phyloP scores from a whole-genome alignment of 139 green algal genomes.

The Auxenochlorella pyrenoidosa region DNA sequence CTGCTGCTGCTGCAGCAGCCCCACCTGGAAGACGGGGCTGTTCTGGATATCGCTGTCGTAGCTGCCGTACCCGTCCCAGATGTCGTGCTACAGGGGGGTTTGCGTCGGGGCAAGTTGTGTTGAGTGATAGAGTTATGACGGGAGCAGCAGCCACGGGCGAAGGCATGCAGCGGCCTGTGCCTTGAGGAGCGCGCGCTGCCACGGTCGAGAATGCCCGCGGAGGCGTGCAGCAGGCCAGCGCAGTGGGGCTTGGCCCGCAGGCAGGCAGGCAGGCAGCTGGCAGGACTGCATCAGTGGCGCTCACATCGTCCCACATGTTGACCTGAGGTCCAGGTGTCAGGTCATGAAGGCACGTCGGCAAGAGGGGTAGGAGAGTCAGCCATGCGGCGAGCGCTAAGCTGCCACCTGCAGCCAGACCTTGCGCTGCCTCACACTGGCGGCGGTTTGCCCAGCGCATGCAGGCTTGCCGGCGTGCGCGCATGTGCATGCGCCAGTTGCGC shows the following conservation, averaged over 20 bases:
- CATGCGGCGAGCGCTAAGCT: no score
- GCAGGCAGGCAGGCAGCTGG: background rate
- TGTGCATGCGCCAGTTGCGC: background rate
- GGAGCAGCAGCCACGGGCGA: no score
- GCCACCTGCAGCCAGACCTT: no score
- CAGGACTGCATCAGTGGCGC: background rate
- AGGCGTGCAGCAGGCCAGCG: background rate
- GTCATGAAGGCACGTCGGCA: background rate
- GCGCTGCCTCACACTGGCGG: no score
- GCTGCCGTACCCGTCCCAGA: slow-evolving; percentile 74
- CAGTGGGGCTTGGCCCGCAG: background rate
- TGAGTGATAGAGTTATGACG: no score
- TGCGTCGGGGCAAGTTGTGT: no score
- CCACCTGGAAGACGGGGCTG: slow-evolving; percentile 67
- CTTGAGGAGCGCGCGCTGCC: no score
- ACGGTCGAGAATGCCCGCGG: no score
- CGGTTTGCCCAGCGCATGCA: background rate
- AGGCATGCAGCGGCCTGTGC: no score
- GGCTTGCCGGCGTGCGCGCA: background rate
- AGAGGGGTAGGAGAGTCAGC: background rate
- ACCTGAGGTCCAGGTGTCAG: background rate
- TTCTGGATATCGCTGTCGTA: slow-evolving; percentile 63
- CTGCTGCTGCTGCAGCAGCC: background rate
- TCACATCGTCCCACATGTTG: slow-evolving; percentile 9
- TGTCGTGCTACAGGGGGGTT: slow-evolving; percentile 64